Conservation (phyloP, 345 rosid species). For the Pistacia atlantica region DNA sequence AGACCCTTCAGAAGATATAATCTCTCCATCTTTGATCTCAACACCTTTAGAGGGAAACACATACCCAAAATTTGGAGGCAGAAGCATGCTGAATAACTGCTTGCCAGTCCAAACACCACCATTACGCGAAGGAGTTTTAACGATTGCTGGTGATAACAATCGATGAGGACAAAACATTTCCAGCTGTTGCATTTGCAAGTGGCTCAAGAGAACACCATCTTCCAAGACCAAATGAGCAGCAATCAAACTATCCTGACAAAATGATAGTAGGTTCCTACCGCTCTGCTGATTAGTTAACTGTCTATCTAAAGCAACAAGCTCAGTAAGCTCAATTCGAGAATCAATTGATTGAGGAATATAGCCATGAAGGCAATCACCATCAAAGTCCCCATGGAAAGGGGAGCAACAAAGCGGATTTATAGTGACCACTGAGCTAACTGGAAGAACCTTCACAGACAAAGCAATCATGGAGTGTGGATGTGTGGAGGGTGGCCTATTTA, state of each 20-base stretch:
- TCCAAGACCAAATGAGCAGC: slow-evolving; percentile 76
- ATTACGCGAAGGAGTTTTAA: slow-evolving; percentile 42
- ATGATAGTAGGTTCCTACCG: slow-evolving; percentile 71
- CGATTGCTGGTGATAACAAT: slow-evolving; percentile 46
- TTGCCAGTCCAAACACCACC: slow-evolving; percentile 76
- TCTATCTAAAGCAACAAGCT: slow-evolving; percentile 80
- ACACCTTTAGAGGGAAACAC: slow-evolving; percentile 44
- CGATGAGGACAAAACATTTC: slow-evolving; percentile 64
- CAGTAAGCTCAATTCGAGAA: slow-evolving; percentile 71
- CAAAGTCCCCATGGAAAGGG: slow-evolving; percentile 94
- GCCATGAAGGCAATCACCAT: slow-evolving; percentile 97
- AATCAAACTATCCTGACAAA: slow-evolving; percentile 82
- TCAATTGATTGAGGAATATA: slow-evolving; percentile 86
- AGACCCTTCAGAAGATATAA: slow-evolving; percentile 66
- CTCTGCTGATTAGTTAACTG: slow-evolving; percentile 76
- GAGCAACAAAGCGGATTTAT: slow-evolving; percentile 86
- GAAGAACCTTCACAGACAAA: slow-evolving; percentile 70
- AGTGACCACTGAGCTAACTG: slow-evolving; percentile 67
- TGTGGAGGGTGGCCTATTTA: slow-evolving; percentile 94
- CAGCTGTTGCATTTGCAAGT: slow-evolving; percentile 75
- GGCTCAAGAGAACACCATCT: slow-evolving; percentile 45
- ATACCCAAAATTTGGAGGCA: slow-evolving; percentile 69
- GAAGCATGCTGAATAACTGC: slow-evolving; percentile 79
- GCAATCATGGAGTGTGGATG: slow-evolving; percentile 92
- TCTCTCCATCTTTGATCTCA: slow-evolving; percentile 57